Conservation (phyloP, 73 alveolate genomes). For the Paramecium octaurelia region DNA sequence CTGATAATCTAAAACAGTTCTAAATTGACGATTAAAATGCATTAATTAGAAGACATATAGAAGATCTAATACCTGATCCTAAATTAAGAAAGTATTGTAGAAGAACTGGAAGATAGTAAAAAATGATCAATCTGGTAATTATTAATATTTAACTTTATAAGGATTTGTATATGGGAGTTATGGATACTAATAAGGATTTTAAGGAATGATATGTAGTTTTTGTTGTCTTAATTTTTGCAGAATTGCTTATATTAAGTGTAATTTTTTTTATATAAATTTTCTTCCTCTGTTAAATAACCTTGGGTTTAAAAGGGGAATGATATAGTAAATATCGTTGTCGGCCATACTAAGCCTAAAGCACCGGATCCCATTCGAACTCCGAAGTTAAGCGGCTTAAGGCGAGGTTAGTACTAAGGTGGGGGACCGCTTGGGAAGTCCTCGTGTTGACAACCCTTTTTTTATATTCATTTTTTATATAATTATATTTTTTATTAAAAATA, state of each 20-base stretch:
- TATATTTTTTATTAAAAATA: no score
- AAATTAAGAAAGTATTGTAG: background rate
- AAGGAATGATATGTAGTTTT: background rate
- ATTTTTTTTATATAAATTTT: no score
- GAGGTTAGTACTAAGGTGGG: conserved; percentile 99
- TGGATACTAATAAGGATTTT: background rate
- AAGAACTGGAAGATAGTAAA: background rate
- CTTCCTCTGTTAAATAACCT: background rate
- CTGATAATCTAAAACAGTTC: background rate
- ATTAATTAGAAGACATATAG: background rate
- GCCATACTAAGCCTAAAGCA: conserved; percentile 99
- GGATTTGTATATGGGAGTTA: background rate
- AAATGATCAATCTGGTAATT: background rate
- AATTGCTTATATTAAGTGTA: no score
- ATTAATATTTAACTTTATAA: background rate
- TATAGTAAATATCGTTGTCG: conserved; percentile 79
- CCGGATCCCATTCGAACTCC: conserved; percentile 99
- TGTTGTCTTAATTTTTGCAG: background rate
- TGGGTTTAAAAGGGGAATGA: background rate
- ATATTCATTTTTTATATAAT: background rate
- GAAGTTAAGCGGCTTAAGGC: conserved; percentile 99
- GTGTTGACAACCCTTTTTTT: conserved; percentile 82
- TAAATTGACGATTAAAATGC: background rate
- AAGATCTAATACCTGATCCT: background rate
- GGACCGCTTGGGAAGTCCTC: conserved; percentile 99